A percentile compares a stretch with the other conserved stretches of the same genome.
Evolutionary conservation across 2,329 filamentous ascomycete genomes (phyloP).

Genomic region (Coniochaeta sp.): DNA sequence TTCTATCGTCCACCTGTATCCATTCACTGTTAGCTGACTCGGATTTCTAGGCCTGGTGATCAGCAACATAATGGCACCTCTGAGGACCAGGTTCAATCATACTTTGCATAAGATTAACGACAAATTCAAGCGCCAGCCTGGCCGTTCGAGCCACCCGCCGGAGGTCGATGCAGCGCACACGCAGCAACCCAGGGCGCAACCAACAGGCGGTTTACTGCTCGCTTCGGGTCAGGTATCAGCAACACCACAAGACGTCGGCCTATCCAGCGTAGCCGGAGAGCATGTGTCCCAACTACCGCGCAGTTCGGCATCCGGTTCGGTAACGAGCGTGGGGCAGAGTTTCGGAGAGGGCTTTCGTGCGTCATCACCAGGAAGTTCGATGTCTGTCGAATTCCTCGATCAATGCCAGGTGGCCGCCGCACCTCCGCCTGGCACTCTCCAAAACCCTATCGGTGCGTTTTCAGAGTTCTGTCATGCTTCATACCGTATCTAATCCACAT

Average conservation of each 20-base stretch:
- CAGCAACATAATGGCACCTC: background rate
- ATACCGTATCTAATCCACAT: background rate
- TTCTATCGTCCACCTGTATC: background rate
- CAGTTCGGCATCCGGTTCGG: background rate
- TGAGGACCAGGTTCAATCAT: background rate
- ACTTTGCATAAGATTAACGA: background rate
- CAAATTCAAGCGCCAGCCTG: background rate
- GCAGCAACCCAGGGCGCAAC: background rate
- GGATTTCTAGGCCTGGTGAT: background rate
- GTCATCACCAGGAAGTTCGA: background rate
- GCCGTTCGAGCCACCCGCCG: background rate
- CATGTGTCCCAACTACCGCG: background rate
- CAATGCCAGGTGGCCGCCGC: background rate
- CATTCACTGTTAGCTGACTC: background rate
- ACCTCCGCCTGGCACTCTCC: background rate
- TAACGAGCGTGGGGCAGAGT: background rate
- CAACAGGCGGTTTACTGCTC: background rate
- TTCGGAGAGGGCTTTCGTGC: background rate
- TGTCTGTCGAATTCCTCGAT: background rate
- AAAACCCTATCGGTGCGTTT: background rate
- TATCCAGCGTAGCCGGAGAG: background rate
- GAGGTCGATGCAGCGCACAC: background rate
- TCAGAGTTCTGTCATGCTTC: background rate
- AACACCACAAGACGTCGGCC: background rate
- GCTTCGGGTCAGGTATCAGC: background rate